Evolutionary conservation across 1,284 basidiomycete genomes (phyloP).

Genomic region (Irpex lacteus): DNA sequence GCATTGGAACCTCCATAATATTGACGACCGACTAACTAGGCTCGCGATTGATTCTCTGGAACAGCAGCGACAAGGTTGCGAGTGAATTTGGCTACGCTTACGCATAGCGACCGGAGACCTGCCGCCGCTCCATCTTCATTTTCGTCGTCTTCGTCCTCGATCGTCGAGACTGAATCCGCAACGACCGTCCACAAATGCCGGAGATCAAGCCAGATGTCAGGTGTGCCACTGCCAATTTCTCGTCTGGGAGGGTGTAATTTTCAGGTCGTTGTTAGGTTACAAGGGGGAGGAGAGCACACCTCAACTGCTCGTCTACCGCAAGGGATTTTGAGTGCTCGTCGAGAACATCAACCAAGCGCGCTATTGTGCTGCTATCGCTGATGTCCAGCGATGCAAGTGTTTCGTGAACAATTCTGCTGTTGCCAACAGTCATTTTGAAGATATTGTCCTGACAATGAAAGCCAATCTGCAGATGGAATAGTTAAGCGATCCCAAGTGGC

Average conservation of each 20-base stretch:
- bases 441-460: not conserved
- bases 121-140: conserved; percentile 12
- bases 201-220: conserved; percentile 52
- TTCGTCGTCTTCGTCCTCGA: conserved; percentile 21
- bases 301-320: conserved; percentile 39
- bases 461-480: not conserved
- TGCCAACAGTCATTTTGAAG: conserved; percentile 10
- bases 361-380: conserved; percentile 7
- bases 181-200: conserved; percentile 53
- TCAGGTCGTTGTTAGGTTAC: conserved; percentile 1
- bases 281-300: conserved; percentile 31
- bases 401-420: conserved; percentile 6
- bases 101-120: conserved; percentile 36
- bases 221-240: conserved; percentile 7
- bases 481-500: not conserved
- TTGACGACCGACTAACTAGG: conserved; percentile 52
- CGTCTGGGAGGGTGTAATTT: conserved; percentile 1
- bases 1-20: not conserved
- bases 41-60: conserved; percentile 58
- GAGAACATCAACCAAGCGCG: conserved; percentile 33
- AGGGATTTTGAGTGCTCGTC: conserved; percentile 45
- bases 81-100: conserved; percentile 66
- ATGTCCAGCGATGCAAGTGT: conserved; percentile 11
- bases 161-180: conserved; percentile 44
- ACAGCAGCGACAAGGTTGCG: conserved; percentile 73